These are phyloP conservation scores for Suillus spraguei DNA, from an alignment of 768 basidiomycete genomes.

Conservation along the genomic window DNA sequence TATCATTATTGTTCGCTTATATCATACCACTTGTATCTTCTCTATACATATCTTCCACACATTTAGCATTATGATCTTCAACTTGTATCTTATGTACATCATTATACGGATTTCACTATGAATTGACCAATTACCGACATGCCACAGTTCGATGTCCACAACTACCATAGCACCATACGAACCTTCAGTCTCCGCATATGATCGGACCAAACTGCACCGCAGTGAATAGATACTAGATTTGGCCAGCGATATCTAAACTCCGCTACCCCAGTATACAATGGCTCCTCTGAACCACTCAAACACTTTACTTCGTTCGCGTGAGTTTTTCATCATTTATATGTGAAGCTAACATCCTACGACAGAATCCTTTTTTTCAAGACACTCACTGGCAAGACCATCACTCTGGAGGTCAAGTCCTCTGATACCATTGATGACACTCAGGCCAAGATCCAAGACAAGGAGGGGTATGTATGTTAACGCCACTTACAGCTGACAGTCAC, in stretches of 20 bases:
- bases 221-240: too few relatives aligned
- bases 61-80: not conserved
- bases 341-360: not conserved
- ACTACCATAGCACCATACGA: not conserved
- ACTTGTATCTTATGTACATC: not conserved
- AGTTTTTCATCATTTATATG: not conserved
- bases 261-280: slow-evolving; percentile 1
- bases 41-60: not conserved
- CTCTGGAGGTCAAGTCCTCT: slow-evolving; percentile 74
- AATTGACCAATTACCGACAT: not conserved
- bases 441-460: slow-evolving; percentile 91
- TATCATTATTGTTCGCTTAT: slow-evolving; percentile 3
- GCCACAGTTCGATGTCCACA: not conserved
- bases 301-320: not conserved
- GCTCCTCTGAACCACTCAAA: not conserved
- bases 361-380: slow-evolving; percentile 86
- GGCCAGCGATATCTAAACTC: not conserved
- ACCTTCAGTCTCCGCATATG: not conserved
- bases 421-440: slow-evolving; percentile 80
- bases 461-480: slow-evolving; percentile 53
- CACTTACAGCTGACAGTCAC: not conserved
- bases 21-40: not conserved
- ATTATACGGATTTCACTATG: not conserved
- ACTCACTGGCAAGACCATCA: slow-evolving; percentile 83
- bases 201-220: too few relatives aligned